Base-by-base conservation (phyloP, 192 early-diverging fungal genomes). In the Coemansia sp. region DNA sequence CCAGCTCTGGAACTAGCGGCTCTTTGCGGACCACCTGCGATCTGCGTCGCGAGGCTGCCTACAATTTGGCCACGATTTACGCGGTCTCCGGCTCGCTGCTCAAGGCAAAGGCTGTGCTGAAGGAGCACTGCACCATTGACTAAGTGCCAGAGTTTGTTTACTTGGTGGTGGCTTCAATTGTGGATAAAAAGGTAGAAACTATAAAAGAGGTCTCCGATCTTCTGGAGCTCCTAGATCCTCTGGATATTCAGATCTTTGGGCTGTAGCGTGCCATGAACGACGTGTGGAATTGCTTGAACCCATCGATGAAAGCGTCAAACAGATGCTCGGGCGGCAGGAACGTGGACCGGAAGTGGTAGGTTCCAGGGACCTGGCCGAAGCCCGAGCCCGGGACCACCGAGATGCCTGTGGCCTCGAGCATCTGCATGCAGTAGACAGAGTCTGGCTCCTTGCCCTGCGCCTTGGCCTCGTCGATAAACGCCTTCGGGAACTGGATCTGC, bases 331-430 rank as follows among this genome's bases (percentile, higher is more conserved):
- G 92, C 20, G 97, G 94, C 75, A 98, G 72, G 83, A 98, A 98
- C 7, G 97, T 97, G 57, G 89, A 91, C 61, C 97, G 86, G 87
- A 98, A 97, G 79, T 98, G 97, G 79, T 84, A 95, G 5, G 94
- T 98, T 19, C 87, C 90, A 2, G 86, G 81, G 34, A 85, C 84
- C 83, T 98, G 97, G 40, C 90, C 88, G 67, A 98, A 98, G 33
- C 97, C 97, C 31, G 85, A 87, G 20, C 97, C 97, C 6, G 94
- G 89, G 19, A 98, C 92, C 34, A 97, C 91, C 73, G 95, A 98
- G 50, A 98, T 94, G 60, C 97, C 97, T 8, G 94, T 98, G 19
- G 89, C 85, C 62, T 97, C 86, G 44, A 98, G 75, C 87, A 98
- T 87, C 56, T 85, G 91, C 84, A 98, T 72, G 77, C 91, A 92